Base-by-base conservation (phyloP, 2,329 filamentous ascomycete species). In the Xylaria digitata region DNA sequence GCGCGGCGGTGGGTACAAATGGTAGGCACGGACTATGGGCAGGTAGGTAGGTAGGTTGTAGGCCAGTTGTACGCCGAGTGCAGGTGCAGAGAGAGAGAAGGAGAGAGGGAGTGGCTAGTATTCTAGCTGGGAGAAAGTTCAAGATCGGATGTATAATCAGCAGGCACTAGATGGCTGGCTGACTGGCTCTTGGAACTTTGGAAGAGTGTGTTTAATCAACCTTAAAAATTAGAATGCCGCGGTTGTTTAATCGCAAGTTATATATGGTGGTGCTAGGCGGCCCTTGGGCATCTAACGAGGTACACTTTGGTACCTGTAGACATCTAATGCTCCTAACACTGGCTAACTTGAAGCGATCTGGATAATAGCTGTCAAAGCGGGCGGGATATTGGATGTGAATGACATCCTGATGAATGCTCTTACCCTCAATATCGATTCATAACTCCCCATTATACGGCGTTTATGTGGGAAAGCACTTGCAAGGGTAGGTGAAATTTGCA, bases 291-390 rank as follows among this genome's bases (percentile, higher is more conserved):
- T 7, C 30, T 21, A 32, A 6, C 2, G 34, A 58, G 50, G 50
- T 54, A 63, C 55, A 34, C 34, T 21, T 58, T 53, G 32, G 63
- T 61, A 67, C 37, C 30, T 59, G 30, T 26, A 37, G 46, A 55
- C 26, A n/a, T 61, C 17, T 13, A 26, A 52, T 19, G 21, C 40
- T 53, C 8, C 57, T 42, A 13, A 7, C 37, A 34, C 7, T 57
- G 11, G 21, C 40, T 19, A 11, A 23, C 13, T 45, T 17, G 11
- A 55, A 43, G 37, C 13, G 5, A 1, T 19, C 8, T 46, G 17
- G 37, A 50, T 34, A 4, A 37, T 6, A 23, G 45, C 13, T 26
- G 50, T 26, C 49, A 40, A 19, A 46, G 1, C 3, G 13, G 5
- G 19, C 23, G 49, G n/a, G 43, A 43, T 45, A 60, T 52, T 42